Conservation (phyloP, 495 filamentous ascomycete genomes). For the Cryomyces minteri region DNA sequence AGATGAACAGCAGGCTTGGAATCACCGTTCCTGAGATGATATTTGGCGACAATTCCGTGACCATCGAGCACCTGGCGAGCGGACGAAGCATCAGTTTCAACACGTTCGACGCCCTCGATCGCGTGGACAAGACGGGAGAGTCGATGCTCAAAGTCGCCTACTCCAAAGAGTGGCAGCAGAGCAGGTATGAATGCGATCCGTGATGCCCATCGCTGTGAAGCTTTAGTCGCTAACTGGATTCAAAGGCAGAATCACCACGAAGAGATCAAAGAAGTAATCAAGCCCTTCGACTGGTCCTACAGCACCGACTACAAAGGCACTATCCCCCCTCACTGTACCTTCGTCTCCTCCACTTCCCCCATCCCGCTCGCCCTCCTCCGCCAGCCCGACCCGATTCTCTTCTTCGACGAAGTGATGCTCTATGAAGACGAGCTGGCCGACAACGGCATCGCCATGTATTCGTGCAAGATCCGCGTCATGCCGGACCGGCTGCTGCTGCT, state of each 20-base stretch:
- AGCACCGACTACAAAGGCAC: constrained; percentile 71
- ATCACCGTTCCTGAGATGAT: constrained; percentile 97
- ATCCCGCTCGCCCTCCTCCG: constrained; percentile 76
- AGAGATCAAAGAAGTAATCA: constrained; percentile 81
- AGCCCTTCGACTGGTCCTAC: constrained; percentile 97
- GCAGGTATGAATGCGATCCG: constrained; percentile 28
- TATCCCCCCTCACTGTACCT: constrained; percentile 15
- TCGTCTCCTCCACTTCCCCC: constrained; percentile 26
- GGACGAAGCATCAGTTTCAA: constrained; percentile 67
- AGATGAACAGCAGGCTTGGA: constrained; percentile 54
- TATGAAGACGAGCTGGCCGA: constrained; percentile 97
- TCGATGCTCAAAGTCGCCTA: constrained; percentile 86
- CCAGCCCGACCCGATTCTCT: constrained; percentile 77
- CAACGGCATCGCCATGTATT: constrained; percentile 80
- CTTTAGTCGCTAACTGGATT: background rate
- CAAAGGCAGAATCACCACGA: constrained; percentile 63
- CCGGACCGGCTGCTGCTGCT: constrained; percentile 67
- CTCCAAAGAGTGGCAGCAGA: constrained; percentile 75
- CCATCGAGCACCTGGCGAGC: constrained; percentile 45
- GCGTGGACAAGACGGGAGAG: constrained; percentile 82
- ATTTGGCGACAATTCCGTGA: constrained; percentile 81
- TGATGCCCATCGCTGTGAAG: background rate
- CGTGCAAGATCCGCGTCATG: constrained; percentile 84
- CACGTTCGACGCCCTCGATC: constrained; percentile 69
- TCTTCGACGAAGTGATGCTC: constrained; percentile 85